Evolutionary conservation across 1,284 basidiomycete genomes (phyloP), one percentile per base, ranked within the genome.

Genomic region (Microstroma glucosiphilum): DNA sequence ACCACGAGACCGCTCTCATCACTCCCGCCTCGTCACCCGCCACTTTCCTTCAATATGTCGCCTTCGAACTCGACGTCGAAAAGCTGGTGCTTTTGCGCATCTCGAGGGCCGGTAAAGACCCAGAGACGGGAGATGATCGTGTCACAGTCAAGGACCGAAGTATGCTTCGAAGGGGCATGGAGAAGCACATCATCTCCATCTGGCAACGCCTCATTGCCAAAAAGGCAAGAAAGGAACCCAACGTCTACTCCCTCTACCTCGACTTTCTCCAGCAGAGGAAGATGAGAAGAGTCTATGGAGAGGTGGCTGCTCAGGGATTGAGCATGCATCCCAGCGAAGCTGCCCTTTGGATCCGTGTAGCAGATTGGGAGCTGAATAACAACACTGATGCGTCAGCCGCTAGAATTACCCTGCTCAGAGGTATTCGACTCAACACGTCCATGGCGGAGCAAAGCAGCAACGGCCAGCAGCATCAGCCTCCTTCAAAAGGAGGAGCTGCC

Each of bases 1-100:
- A 82, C 30, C 91, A 90, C 76, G 93, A 96, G 82, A 88, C 86
- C 1, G 85, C 88, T 1, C 85, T 96, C 56, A 85, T 96, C 13
- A 85, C 92, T 55, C 85, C 89, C 61, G 85, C 89, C 43, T 87
- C 90, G 2, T 87, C 89, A 78, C 92, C 92, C 81, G 83, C 85
- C 19, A 93, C 97, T 82, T 97, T 88, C 81, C 82, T 94, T 72
- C 87, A 89, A 58, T 97, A 98, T 82, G 88, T 87, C 49, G 86
- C 89, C 25, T 96, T 96, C 80, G 93, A 97, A 82, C 21, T 23
- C 21, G 51, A 54, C 51, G 13, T 54, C 6, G 51, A 54, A 21
- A 17, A 54, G 51, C 51, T 54, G 3, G 26, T 25, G 6, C 25
- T 13, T 2, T 21, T 54, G 4, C 51, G 51, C 21, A 25, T 54